A percentile compares a stretch with the other conserved stretches of the same genome.
These are phyloP conservation scores for Penicillium verhagenii DNA, from an alignment of 495 filamentous ascomycete genomes.

Conservation along the genomic window DNA sequence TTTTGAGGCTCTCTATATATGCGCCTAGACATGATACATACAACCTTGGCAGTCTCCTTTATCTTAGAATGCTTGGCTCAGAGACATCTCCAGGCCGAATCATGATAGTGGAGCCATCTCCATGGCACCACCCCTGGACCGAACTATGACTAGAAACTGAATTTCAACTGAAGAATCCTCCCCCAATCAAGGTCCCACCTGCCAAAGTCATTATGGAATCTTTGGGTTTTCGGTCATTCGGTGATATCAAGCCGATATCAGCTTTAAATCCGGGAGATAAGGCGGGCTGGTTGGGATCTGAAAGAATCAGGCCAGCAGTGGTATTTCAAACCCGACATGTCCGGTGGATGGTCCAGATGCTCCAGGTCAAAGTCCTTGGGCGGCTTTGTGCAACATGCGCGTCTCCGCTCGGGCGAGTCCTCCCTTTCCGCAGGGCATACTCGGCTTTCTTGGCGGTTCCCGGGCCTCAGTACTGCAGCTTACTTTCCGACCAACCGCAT, in stretches of 20 bases:
- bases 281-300: background rate
- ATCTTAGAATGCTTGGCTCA: constrained; percentile 33
- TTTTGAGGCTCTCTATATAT: constrained; percentile 13
- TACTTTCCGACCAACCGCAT: constrained; percentile 22
- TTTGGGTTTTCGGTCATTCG: background rate
- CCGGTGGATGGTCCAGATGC: constrained; percentile 7
- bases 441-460: constrained; percentile 22
- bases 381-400: constrained; percentile 16
- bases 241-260: background rate
- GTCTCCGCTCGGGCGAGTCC: constrained; percentile 23
- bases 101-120: constrained; percentile 15
- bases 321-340: constrained; percentile 16
- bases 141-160: background rate
- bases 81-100: constrained; percentile 8
- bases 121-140: constrained; percentile 7
- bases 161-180: background rate
- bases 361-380: constrained; percentile 4
- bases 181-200: background rate
- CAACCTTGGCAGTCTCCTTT: constrained; percentile 10
- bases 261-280: background rate
- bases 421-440: constrained; percentile 16
- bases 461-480: constrained; percentile 11
- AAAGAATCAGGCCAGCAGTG: background rate
- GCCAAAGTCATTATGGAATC: background rate
- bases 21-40: constrained; percentile 8